Base-by-base conservation (phyloP, 176 grass and related monocot genomes). In the Phyllostachys edulis region DNA sequence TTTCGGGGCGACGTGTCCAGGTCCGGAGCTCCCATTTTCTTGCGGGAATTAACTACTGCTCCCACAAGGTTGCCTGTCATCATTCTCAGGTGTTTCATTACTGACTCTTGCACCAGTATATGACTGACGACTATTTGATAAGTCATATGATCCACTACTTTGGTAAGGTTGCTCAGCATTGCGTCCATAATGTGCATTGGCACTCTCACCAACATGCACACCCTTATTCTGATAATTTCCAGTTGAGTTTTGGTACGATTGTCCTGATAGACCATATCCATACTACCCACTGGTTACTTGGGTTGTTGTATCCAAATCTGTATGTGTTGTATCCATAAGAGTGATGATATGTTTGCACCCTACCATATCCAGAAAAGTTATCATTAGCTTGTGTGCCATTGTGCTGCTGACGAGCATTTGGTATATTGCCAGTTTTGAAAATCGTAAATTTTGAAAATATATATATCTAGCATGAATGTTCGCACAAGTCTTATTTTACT, bases 141-240 rank as follows among this genome's bases (percentile, higher is more conserved):
- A 74, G 17, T 74, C 89, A 79, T 83, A 79, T 36, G 85, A 47
- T 81, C 71, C 63, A 64, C 67, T 60, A 37, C 42, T 87, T 87
- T 86, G 60, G 76, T 78, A 85, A 82, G 76, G 59, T 9, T 89
- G 75, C 40, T 51, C 69, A 21, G 57, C 59, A 88, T 75, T 86
- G 82, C 47, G 24, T 57, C 89, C 57, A 77, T 87, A 56, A 49
- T 47, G 46, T 29, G 16, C 18, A 69, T 55, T 75, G 85, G 4
- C 69, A 87, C 26, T 36, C 6, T 36, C 74, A 57, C 41, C 76
- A 75, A 26, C 60, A 75, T 75, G 44, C 76, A 61, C 75, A 74
- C 67, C 49, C 42, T 40, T 64, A 76, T 61, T 82, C 63, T 83
- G 81, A 50, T 60, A 47, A 90, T 68, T 86, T 78, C 56, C 81